Evolutionary conservation across 208 protist species (phyloP), one percentile per base, ranked within the genome.

Genomic region (Leishmania lainsoni): DNA sequence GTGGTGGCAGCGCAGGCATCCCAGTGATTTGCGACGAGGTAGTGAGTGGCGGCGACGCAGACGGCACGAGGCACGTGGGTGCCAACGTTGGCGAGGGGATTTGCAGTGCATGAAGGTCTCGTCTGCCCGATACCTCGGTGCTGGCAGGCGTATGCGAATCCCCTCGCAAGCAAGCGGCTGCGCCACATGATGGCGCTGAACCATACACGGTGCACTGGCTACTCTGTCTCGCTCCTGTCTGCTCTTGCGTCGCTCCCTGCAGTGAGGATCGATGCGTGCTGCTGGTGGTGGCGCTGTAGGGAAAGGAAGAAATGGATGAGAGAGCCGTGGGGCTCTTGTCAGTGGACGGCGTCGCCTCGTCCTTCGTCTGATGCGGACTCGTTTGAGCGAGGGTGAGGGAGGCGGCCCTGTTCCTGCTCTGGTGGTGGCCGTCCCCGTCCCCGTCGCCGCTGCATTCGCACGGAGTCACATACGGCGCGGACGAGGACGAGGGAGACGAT

Each of bases 391-490:
- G 5, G 14, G 49, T 76, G 14, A 32, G 48, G n/a, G 71, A 61
- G 71, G n/a, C 12, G n/a, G 29, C 71, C 49, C 5, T 59, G 51
- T 12, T 76, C 49, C 32, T 35, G 48, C 71, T 59, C 29, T 32
- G 29, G 51, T 22, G 9, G 51, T 10, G 51, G 51, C 39, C 73
- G 20, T 48, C 56, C 56, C 10, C 61, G 0, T 49, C 52, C 49
- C 12, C 59, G 5, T 29, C 63, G 22, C 65, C 29, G 22, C 75
- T 74, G 42, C 73, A 56, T 45, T 75, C 51, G 48, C 73, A 32
- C 26, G 79, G 79, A 2, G 73, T 79, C 17, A 78, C 51, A 39
- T 74, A 83, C 4, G 59, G 51, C 12, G 68, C 79, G 14, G 79
- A 75, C 6, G 79, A 78, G 9, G 79, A 78, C 2, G 70, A 68